Evolutionary conservation across 179 eudicot genomes (phyloP), one percentile per base, ranked within the genome.

Genomic region (Silene vulgaris): DNA sequence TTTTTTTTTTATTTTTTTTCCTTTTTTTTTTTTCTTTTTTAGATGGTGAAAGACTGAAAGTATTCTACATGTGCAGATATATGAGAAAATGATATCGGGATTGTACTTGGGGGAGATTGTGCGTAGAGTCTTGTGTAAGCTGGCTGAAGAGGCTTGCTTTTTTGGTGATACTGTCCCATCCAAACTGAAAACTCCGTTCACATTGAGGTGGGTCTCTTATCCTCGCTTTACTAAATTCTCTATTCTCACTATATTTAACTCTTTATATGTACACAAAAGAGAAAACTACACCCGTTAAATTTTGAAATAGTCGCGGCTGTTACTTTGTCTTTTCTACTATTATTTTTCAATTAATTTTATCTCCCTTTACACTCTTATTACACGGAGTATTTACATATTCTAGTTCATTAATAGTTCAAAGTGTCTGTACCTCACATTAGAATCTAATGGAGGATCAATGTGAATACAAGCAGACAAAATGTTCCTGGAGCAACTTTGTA

Each of bases 101-200:
- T 88, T 91, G 96, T 93, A 93, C 83, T 80, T 93, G 83, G 98
- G 97, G 64, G 98, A 93, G 82, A 89, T 93, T 74, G 86, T 91
- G 43, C 91, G 98, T 63, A 82, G 91, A 85, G 97, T 93, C 71
- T 82, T 93, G 57, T 78, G 57, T 57, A 87, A 84, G 81, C 85
- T 91, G 89, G 97, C 98, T 2, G 88, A 87, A 80, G 97, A 93
- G 85, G 91, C 93, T 80, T 82, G 81, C 71, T 76, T 93, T 80
- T 93, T 93, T 57, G 98, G 98, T 74, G 93, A 93, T 79, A 73
- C 77, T 0, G 88, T 93, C 17, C 98, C 98, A 0, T 72, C 88
- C 57, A 90, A 90, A 78, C 85, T 91, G 78, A 82, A 69, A 67
- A 84, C 76, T 67, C 89, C 96, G 14, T 93, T 91, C 73, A 78